Evolutionary conservation across 371 early-diverging fungal genomes (phyloP).

Genomic region (Smittium mucronatum): DNA sequence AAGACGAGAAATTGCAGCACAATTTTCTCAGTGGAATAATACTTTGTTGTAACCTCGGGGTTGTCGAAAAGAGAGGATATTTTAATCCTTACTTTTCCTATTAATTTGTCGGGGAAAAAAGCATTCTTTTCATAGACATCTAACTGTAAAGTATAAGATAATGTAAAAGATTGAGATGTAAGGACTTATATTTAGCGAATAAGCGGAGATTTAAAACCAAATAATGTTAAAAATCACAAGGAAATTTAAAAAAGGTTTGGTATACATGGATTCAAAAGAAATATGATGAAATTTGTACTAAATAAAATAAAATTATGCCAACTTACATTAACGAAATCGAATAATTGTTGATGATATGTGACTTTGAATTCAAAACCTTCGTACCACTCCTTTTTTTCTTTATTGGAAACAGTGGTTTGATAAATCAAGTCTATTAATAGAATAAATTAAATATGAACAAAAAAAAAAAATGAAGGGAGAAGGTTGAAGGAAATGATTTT

Average conservation of each 20-base stretch:
- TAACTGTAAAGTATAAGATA: slow-evolving; percentile 39
- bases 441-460: slow-evolving; percentile 5
- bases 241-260: no score
- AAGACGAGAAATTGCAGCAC: no score
- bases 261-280: no score
- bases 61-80: neutral
- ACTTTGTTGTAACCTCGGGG: no score
- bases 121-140: slow-evolving; percentile 54
- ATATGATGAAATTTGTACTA: neutral
- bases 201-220: no score
- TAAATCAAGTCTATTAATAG: slow-evolving; percentile 38
- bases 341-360: slow-evolving; percentile 63
- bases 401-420: slow-evolving; percentile 50
- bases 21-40: no score
- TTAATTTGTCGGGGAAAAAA: slow-evolving; percentile 49
- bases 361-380: slow-evolving; percentile 60
- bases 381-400: slow-evolving; percentile 52
- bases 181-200: no score
- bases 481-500: no score
- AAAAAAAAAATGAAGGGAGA: no score
- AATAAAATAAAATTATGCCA: neutral
- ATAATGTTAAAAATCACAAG: no score
- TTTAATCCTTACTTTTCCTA: slow-evolving; percentile 61
- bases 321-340: slow-evolving; percentile 38
- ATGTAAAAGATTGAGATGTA: no score